Evolutionary conservation across 352 stramenopile species (phyloP), one percentile per base, ranked within the genome.

Genomic region (Globisporangium rhizosaccharum): DNA sequence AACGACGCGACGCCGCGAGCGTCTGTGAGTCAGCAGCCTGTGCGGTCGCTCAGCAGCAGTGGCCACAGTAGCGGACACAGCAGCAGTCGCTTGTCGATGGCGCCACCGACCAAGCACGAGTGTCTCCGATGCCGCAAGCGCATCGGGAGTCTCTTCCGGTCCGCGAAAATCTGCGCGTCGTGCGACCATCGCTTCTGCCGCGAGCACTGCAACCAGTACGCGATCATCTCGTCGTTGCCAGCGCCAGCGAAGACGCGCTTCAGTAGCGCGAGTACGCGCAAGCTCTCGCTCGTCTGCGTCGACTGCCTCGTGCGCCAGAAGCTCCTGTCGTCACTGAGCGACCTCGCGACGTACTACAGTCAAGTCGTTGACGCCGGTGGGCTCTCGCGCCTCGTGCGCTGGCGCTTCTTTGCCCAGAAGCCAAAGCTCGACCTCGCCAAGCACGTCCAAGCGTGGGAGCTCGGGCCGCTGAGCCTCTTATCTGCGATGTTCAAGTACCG

Each of bases 401-500:
- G 72, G 74, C 67, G 72, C 52, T 83, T 70, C 67, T 87, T 87
- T 57, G 61, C 75, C 57, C 74, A 84, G 30, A 36, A 71, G 12
- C 71, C 76, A 0, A 84, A 85, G 51, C 37, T 61, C 18, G 62
- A 85, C 12, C 61, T 88, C 39, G 68, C 68, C 39, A 36, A 48
- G 4, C 68, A 85, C 30, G 60, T 88, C 37, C 66, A 76, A 26
- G 67, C 63, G 58, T 65, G 65, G 37, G 67, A 63, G 9, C 62
- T 87, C 33, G 79, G 79, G 0, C 73, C 72, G 2, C 61, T 86
- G 42, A 82, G 68, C 56, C 56, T 88, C 39, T 66, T 88, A 15
- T 75, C 76, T 0, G 76, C 75, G 33, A 79, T 88, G 71, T 86
- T 75, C 60, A 83, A 82, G 63, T 88, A 87, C 61, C 62, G 57